Percentiles rank a stretch among this genome's conserved stretches.
phyloP scores from a whole-genome alignment of 2,329 filamentous ascomycete genomes.

The Colletotrichum eremochloae region DNA sequence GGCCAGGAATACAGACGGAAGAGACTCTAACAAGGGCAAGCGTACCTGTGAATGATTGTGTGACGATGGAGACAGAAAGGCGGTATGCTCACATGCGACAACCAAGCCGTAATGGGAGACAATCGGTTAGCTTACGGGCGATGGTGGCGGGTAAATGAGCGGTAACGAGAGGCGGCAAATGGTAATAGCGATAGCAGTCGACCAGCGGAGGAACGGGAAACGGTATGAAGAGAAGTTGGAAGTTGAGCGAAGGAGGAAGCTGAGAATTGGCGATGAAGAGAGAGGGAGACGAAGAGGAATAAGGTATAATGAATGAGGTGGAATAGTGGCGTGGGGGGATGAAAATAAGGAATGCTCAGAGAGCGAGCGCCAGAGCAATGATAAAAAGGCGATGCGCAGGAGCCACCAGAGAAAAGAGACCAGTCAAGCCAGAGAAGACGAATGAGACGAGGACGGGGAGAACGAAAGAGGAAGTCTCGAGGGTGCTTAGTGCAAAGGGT shows the following conservation, averaged over 20 bases:
- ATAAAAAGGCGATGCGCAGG: slow-evolving; percentile 33
- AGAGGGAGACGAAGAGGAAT: slow-evolving; percentile 18
- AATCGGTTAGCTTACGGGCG: not conserved
- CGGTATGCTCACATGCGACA: slow-evolving; percentile 10
- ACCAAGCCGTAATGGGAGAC: not conserved
- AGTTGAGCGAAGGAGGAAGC: not conserved
- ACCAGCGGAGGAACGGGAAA: slow-evolving; percentile 6
- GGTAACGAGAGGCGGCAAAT: slow-evolving; percentile 7
- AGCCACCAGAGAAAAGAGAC: slow-evolving; percentile 32
- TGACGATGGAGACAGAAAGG: slow-evolving; percentile 13
- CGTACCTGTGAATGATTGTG: slow-evolving; percentile 25
- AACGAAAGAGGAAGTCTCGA: slow-evolving; percentile 37
- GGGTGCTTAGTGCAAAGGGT: slow-evolving; percentile 34
- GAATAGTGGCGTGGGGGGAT: not conserved
- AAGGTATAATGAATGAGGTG: slow-evolving; percentile 15
- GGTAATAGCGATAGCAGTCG: not conserved
- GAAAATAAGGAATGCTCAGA: not conserved
- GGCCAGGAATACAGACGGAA: slow-evolving; percentile 19
- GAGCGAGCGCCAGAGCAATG: slow-evolving; percentile 2
- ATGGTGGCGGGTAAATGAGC: slow-evolving; percentile 1
- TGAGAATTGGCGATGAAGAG: not conserved
- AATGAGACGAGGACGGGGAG: slow-evolving; percentile 17
- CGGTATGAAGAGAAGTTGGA: slow-evolving; percentile 1
- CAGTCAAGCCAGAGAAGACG: slow-evolving; percentile 35
- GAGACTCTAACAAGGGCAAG: slow-evolving; percentile 14